phyloP scores from a whole-genome alignment of 1,284 basidiomycete species.

The Cryptococcus deneoformans region DNA sequence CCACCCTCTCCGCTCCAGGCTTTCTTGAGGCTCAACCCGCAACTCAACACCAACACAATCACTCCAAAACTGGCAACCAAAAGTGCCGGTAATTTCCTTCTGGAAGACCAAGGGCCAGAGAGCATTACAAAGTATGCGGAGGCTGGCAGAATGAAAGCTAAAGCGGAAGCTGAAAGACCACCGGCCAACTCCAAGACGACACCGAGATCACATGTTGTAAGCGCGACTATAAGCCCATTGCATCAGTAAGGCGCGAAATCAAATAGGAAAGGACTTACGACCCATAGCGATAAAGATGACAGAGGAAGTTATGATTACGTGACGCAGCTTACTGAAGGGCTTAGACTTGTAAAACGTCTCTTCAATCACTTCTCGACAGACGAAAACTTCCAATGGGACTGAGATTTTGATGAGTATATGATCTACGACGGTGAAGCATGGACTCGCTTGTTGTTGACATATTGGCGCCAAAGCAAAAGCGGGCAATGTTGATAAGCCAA shows the following conservation, averaged over 20 bases:
- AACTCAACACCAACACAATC: slow-evolving; percentile 72
- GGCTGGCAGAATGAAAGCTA: slow-evolving; percentile 93
- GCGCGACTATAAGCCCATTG: slow-evolving; percentile 60
- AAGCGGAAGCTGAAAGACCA: slow-evolving; percentile 86
- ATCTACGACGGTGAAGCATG: neutral
- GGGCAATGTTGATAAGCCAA: slow-evolving; percentile 84
- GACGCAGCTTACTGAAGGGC: slow-evolving; percentile 73
- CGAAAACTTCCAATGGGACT: slow-evolving; percentile 43
- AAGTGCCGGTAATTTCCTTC: slow-evolving; percentile 69
- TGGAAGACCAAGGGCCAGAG: slow-evolving; percentile 61
- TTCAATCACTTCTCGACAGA: slow-evolving; percentile 69
- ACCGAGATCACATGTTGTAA: slow-evolving; percentile 94
- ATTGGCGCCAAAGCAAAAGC: slow-evolving; percentile 94
- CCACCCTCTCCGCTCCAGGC: slow-evolving; percentile 67
- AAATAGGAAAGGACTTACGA: slow-evolving; percentile 54
- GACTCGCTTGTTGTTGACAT: slow-evolving; percentile 82
- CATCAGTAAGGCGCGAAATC: neutral
- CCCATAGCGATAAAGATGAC: slow-evolving; percentile 81
- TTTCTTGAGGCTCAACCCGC: slow-evolving; percentile 70
- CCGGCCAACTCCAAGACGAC: slow-evolving; percentile 98
- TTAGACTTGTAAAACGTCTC: slow-evolving; percentile 88
- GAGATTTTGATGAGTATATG: slow-evolving; percentile 38
- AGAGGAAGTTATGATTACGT: slow-evolving; percentile 84
- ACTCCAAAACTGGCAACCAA: slow-evolving; percentile 71
- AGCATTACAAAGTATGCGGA: slow-evolving; percentile 78